Conservation (phyloP, 176 grass and related monocot genomes). For the Oryza meridionalis region DNA sequence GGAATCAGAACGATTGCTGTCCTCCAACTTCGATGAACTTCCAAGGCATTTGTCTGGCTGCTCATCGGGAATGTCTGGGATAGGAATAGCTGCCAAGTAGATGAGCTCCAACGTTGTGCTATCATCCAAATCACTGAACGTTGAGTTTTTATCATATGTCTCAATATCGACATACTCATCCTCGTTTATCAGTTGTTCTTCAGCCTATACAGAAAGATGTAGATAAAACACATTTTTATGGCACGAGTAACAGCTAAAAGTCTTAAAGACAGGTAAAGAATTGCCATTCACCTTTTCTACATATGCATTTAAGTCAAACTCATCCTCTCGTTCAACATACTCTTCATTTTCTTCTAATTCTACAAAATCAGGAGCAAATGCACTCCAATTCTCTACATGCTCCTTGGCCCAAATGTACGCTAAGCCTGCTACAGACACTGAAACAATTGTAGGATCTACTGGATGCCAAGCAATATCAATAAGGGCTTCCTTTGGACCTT, state of each 20-base stretch:
- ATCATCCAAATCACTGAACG: constrained; percentile 72
- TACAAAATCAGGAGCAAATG: constrained; percentile 97
- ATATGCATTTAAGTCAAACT: constrained; percentile 85
- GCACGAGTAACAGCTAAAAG: constrained; percentile 28
- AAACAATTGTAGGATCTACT: constrained; percentile 72
- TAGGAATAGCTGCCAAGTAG: constrained; percentile 76
- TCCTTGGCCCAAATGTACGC: constrained; percentile 93
- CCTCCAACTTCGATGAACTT: constrained; percentile 88
- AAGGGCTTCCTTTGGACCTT: constrained; percentile 94
- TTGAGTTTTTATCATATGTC: constrained; percentile 64
- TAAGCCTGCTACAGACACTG: constrained; percentile 78
- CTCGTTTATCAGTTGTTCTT: constrained; percentile 72
- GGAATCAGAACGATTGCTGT: constrained; percentile 90
- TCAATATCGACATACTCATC: constrained; percentile 79
- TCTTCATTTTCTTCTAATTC: constrained; percentile 98
- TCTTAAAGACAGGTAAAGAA: constrained; percentile 15
- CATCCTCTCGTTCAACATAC: constrained; percentile 91
- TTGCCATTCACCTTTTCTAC: constrained; percentile 61
- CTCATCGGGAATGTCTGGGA: constrained; percentile 77
- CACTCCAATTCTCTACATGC: constrained; percentile 91
- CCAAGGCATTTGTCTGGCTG: constrained; percentile 86
- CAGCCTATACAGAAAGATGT: constrained; percentile 65
- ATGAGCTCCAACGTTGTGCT: constrained; percentile 61
- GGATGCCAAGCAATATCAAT: constrained; percentile 98
- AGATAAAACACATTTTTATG: constrained; percentile 35